Conservation (phyloP, 2,329 filamentous ascomycete species). For the Colletotrichum ledebouriae region DNA sequence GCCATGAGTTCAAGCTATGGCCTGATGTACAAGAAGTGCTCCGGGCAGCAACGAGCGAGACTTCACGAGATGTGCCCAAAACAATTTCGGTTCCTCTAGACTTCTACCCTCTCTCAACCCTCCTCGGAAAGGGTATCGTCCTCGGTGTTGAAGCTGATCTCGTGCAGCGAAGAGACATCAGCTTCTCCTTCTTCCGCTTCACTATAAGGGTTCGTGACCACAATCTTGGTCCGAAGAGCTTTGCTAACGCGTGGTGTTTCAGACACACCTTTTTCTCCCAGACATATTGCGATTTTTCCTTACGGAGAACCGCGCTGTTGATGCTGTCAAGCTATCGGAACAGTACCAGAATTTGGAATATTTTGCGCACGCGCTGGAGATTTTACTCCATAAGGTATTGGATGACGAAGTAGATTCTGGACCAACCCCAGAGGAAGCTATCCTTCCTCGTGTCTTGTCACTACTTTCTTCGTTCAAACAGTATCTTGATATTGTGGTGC, state of each 20-base stretch:
- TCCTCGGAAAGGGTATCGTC: slow-evolving; percentile 90
- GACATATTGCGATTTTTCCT: slow-evolving; percentile 87
- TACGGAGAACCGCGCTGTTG: slow-evolving; percentile 79
- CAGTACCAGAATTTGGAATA: slow-evolving; percentile 91
- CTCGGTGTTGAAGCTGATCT: slow-evolving; percentile 93
- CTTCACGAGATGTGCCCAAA: slow-evolving; percentile 77
- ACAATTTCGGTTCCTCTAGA: slow-evolving; percentile 87
- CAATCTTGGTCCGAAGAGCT: slow-evolving; percentile 89
- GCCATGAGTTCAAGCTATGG: slow-evolving; percentile 88
- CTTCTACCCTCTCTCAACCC: slow-evolving; percentile 91
- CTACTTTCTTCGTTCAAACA: slow-evolving; percentile 80
- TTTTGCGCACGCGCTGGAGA: slow-evolving; percentile 91
- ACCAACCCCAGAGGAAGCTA: slow-evolving; percentile 72
- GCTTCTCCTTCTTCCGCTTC: slow-evolving; percentile 91
- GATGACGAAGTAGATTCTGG: slow-evolving; percentile 91
- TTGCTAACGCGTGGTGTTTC: slow-evolving; percentile 53
- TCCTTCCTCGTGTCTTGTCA: slow-evolving; percentile 74
- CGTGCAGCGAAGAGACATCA: slow-evolving; percentile 91
- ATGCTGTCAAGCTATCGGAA: slow-evolving; percentile 84
- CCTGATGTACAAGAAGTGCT: slow-evolving; percentile 88
- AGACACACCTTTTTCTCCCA: slow-evolving; percentile 95
- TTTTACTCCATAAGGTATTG: slow-evolving; percentile 91
- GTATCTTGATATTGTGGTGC: slow-evolving; percentile 95
- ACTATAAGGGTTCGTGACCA: slow-evolving; percentile 87
- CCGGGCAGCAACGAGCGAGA: slow-evolving; percentile 74